phyloP scores from a whole-genome alignment of 140 eudicot genomes.

The Anethum foeniculum region DNA sequence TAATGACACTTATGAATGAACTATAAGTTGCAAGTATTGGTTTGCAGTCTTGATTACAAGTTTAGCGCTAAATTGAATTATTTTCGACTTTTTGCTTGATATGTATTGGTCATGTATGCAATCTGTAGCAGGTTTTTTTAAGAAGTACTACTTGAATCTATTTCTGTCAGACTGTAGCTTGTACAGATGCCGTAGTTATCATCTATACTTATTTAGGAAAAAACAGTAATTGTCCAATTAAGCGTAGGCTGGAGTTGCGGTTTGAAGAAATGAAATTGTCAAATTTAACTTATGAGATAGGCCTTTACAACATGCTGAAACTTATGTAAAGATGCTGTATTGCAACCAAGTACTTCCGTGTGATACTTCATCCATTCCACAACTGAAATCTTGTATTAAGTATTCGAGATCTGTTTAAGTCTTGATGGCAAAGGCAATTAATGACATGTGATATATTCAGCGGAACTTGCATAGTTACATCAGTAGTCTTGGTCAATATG shows the following conservation, averaged over 20 bases:
- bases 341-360: neutral
- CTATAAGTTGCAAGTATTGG: neutral
- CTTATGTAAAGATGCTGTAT: neutral
- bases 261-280: neutral
- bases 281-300: neutral
- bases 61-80: neutral
- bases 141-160: neutral
- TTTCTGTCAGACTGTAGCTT: neutral
- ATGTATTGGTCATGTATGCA: neutral
- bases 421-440: neutral
- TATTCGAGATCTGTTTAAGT: neutral
- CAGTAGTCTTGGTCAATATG: neutral
- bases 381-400: neutral
- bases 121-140: neutral
- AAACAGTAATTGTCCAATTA: neutral
- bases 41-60: neutral
- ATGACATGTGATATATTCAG: neutral
- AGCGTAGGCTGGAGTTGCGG: neutral
- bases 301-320: neutral
- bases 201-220: neutral
- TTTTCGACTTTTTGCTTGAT: too few species aligned
- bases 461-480: neutral
- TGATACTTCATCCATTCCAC: neutral
- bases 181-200: neutral
- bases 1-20: neutral